Evolutionary conservation across 129 eudicot species (phyloP).

Genomic region (Smallanthus sonchifolius): DNA sequence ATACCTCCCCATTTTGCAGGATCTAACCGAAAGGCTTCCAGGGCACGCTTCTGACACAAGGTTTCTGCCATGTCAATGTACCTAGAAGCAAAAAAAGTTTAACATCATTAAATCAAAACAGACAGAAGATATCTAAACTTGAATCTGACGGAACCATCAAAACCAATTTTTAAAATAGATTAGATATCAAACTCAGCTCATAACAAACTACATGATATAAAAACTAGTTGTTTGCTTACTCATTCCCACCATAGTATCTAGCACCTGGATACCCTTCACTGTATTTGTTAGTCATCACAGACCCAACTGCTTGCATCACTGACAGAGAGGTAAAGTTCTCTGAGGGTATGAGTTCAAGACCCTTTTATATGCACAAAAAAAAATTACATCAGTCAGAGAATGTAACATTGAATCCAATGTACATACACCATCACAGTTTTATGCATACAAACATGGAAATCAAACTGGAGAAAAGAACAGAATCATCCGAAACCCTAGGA

Average conservation of each 20-base stretch:
- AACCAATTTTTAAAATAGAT: neutral
- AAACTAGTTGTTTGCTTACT: slow-evolving; percentile 44
- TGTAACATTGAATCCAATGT: neutral
- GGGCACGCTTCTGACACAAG: too few relatives aligned
- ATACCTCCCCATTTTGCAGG: too few relatives aligned
- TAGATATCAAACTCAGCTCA: neutral
- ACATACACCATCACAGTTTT: neutral
- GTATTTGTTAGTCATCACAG: slow-evolving; percentile 96
- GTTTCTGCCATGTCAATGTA: slow-evolving; percentile 1
- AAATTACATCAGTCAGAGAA: slow-evolving; percentile 1
- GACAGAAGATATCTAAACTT: slow-evolving; percentile 6
- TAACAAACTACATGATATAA: neutral
- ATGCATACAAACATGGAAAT: neutral
- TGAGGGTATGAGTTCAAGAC: slow-evolving; percentile 91
- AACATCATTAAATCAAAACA: neutral
- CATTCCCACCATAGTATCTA: slow-evolving; percentile 98
- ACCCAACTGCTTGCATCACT: slow-evolving; percentile 99
- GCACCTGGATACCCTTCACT: slow-evolving; percentile 99
- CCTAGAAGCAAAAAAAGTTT: slow-evolving; percentile 31
- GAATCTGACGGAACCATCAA: neutral
- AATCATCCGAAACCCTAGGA: neutral
- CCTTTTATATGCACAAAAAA: slow-evolving; percentile 33
- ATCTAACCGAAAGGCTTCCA: too few relatives aligned
- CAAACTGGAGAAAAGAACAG: neutral
- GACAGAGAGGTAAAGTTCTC: slow-evolving; percentile 93